Conservation (phyloP, 192 early-diverging fungal genomes). For the Podila verticillata region DNA sequence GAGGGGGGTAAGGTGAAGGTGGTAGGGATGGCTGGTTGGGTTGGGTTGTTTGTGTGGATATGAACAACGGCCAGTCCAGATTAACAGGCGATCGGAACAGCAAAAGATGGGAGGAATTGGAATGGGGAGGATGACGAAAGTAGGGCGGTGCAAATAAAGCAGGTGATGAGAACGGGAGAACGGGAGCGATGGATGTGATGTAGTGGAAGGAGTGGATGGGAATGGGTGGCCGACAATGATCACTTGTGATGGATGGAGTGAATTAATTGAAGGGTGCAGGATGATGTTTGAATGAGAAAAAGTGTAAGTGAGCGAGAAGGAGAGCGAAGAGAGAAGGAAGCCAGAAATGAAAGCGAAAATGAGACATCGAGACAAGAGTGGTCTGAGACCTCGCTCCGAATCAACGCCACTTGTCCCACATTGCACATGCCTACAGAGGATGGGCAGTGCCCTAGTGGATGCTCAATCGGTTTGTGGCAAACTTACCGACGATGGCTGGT, state of each 20-base stretch:
- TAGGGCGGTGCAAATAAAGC: neutral
- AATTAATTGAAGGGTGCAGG: neutral
- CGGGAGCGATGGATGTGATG: neutral
- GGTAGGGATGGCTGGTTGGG: neutral
- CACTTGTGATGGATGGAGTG: neutral
- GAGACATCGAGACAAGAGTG: too few species aligned
- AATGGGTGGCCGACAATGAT: neutral
- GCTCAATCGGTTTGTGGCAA: neutral
- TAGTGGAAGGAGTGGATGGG: neutral
- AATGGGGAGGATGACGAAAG: neutral
- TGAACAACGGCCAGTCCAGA: conserved; percentile 1
- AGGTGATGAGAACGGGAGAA: neutral
- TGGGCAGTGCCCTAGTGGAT: neutral
- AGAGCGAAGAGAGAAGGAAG: too few species aligned
- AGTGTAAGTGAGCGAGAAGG: too few species aligned
- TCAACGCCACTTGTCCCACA: neutral
- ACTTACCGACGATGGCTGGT: conserved; percentile 24
- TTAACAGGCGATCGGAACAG: neutral
- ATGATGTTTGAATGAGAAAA: too few species aligned
- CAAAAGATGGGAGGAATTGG: conserved; percentile 1
- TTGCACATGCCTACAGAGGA: neutral
- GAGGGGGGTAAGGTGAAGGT: neutral
- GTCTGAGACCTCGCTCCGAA: too few species aligned
- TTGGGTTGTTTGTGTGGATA: conserved; percentile 1
- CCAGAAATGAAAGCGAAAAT: too few species aligned